A percentile compares a stretch with the other conserved stretches of the same genome.
These are phyloP conservation scores for Pseudocercospora fuligena DNA, from an alignment of 2,329 filamentous ascomycete species.

Conservation along the genomic window DNA sequence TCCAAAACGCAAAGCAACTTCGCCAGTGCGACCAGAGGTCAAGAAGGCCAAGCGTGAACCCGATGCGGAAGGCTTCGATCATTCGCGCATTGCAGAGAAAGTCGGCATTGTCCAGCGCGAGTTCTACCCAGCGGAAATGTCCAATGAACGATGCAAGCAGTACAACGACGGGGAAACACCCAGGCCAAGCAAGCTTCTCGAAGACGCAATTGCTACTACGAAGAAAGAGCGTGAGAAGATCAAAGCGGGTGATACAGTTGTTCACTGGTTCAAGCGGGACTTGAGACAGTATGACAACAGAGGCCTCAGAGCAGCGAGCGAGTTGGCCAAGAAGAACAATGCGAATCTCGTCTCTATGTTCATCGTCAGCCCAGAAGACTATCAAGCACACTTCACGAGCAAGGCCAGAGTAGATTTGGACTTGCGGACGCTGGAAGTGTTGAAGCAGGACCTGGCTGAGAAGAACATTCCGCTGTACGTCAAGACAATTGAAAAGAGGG, in stretches of 20 bases:
- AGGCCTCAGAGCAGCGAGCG: constrained; percentile 68
- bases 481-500: constrained; percentile 71
- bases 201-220: constrained; percentile 66
- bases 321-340: constrained; percentile 67
- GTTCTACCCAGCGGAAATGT: constrained; percentile 88
- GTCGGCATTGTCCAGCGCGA: constrained; percentile 54
- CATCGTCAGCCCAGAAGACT: constrained; percentile 81
- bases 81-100: constrained; percentile 43
- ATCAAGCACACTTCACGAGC: constrained; percentile 76
- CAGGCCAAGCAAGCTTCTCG: constrained; percentile 73
- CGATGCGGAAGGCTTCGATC: constrained; percentile 37
- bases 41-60: constrained; percentile 30
- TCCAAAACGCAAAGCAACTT: constrained; percentile 39
- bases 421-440: constrained; percentile 68
- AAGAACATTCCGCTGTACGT: constrained; percentile 79
- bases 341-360: constrained; percentile 78
- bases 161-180: constrained; percentile 73
- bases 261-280: constrained; percentile 93
- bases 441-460: constrained; percentile 69
- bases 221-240: constrained; percentile 58
- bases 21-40: constrained; percentile 34
- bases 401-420: constrained; percentile 79
- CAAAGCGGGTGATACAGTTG: constrained; percentile 64
- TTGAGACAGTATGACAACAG: constrained; percentile 76
- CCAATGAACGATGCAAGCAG: constrained; percentile 73